Percentiles rank a stretch among this genome's conserved stretches.
Conservation (phyloP, 768 basidiomycete genomes). For the Strobilomyces echinocephalus region DNA sequence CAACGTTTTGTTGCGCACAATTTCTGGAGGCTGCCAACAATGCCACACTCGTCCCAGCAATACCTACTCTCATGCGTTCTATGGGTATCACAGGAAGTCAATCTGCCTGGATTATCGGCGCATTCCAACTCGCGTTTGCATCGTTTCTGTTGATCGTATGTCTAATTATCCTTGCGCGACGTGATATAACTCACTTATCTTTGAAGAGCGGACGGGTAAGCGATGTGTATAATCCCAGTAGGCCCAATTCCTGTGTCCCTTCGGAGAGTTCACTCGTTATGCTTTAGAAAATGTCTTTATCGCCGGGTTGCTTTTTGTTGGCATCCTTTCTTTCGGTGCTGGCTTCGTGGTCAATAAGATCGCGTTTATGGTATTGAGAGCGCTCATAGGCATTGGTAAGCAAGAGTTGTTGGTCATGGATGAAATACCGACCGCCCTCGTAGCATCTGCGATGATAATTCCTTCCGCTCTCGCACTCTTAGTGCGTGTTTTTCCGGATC, state of each 20-base stretch:
- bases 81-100: slow-evolving; percentile 10
- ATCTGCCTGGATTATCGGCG: slow-evolving; percentile 37
- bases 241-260: slow-evolving; percentile 15
- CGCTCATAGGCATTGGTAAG: slow-evolving; percentile 45
- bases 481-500: slow-evolving; percentile 47
- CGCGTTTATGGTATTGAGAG: slow-evolving; percentile 46
- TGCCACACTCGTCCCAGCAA: slow-evolving; percentile 37
- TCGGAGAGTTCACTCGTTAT: slow-evolving; percentile 25
- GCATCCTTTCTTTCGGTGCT: slow-evolving; percentile 40
- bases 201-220: slow-evolving; percentile 25
- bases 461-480: slow-evolving; percentile 49
- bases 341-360: slow-evolving; percentile 46
- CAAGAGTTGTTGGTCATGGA: background rate
- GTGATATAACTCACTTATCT: slow-evolving; percentile 6
- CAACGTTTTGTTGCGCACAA: slow-evolving; percentile 38
- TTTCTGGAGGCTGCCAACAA: slow-evolving; percentile 44
- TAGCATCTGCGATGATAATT: slow-evolving; percentile 46
- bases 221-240: slow-evolving; percentile 30
- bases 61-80: slow-evolving; percentile 30
- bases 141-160: slow-evolving; percentile 32
- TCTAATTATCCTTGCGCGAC: background rate
- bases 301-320: slow-evolving; percentile 37
- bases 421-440: slow-evolving; percentile 1
- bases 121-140: slow-evolving; percentile 46
- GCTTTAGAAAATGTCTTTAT: slow-evolving; percentile 41